Base-by-base conservation (phyloP, 2,329 filamentous ascomycete species). In the Aspergillus tanneri region DNA sequence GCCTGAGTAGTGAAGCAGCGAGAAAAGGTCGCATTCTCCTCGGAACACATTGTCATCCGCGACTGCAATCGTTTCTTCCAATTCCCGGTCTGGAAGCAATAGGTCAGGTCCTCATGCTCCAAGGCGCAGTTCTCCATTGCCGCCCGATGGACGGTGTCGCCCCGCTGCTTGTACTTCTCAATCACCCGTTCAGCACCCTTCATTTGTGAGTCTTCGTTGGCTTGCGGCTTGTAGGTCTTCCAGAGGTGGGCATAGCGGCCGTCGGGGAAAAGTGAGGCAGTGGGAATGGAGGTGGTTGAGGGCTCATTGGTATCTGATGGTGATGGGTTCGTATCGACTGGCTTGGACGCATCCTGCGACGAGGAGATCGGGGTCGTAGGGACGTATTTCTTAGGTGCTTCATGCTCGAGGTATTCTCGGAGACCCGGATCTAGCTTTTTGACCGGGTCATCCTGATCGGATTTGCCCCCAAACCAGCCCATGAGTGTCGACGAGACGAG, bases 41-140 rank as follows among this genome's bases (percentile, higher is more conserved):
- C 78, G 32, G 85, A 78, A 68, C 93, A 99, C 83, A 96, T 81
- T 28, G 85, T 90, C 70, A 92, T 73, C 44, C 70, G 65, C 23
- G 71, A 63, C 55, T 67, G 65, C 25, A 72, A 51, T 57, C 82
- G 80, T 56, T 87, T 83, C 61, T 74, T 71, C 75, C 83, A 82
- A 41, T 77, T 79, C 22, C 91, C 91, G 46, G 78, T 77, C 61
- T 81, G 80, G 77, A 93, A 93, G 76, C 93, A 99, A 39, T 86
- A 79, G 51, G 85, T 84, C 76, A 95, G 86, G 49, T 86, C 85
- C 65, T 89, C 78, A 73, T 96, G 90, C 67, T 95, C 89, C 52
- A 91, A 70, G 1, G 90, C 86, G 70, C 93, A 99, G 68, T 97
- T 99, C 73, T 99, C 93, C 63, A 96, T 77, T 8, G 92, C 91